Percentiles rank a stretch among this genome's conserved stretches.
Evolutionary conservation across 2,329 filamentous ascomycete genomes (phyloP).

Genomic region (Zymoseptoria ardabiliae): DNA sequence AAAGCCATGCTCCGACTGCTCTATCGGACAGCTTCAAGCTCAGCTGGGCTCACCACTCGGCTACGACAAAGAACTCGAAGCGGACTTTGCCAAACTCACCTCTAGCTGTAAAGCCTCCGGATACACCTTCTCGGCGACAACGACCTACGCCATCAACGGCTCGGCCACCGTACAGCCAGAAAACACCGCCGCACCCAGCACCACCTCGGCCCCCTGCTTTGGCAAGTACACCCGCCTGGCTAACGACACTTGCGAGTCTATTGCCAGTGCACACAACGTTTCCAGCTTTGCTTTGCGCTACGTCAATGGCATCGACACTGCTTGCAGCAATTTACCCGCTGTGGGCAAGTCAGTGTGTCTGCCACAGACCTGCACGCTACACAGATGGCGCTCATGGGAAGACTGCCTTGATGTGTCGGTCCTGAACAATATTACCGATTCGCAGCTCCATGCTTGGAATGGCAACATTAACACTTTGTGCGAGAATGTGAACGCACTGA

Average conservation of each 20-base stretch:
- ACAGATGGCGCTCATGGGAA: not conserved
- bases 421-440: no score
- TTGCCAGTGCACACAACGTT: not conserved
- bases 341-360: not conserved
- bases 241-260: slow-evolving; percentile 2
- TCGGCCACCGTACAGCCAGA: not conserved
- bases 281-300: not conserved
- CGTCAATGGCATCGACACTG: not conserved
- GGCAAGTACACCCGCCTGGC: not conserved
- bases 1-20: slow-evolving; percentile 4
- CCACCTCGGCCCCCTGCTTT: not conserved
- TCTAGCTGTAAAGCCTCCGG: not conserved
- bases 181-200: not conserved
- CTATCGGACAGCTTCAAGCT: not conserved
- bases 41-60: not conserved
- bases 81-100: not conserved
- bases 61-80: not conserved
- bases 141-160: not conserved
- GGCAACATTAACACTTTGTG: no score
- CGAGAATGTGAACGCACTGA: no score
- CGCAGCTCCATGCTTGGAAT: no score
- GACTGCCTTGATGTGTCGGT: no score
- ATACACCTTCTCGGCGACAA: not conserved
- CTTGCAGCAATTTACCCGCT: not conserved
- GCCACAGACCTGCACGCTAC: not conserved